Evolutionary conservation across 176 grass and related monocot species (phyloP).

Genomic region (Alloteropsis semialata): DNA sequence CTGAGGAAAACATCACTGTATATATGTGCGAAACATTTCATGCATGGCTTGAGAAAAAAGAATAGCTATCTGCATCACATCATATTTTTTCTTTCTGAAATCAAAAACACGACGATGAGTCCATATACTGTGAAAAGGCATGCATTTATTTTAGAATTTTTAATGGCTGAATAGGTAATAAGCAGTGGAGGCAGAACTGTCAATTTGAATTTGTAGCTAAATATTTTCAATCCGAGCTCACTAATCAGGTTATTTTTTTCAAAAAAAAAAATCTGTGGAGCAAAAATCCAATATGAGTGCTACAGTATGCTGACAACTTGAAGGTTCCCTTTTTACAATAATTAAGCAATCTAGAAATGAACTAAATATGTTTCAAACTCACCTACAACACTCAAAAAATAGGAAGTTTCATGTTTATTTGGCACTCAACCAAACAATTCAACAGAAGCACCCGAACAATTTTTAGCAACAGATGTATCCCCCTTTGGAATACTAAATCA

Average conservation of each 20-base stretch:
- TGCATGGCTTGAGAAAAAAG: neutral
- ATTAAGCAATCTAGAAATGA: neutral
- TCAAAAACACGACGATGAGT: neutral
- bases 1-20: neutral
- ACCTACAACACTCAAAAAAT: neutral
- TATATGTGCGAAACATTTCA: neutral
- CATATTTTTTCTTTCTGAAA: neutral
- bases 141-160: neutral
- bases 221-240: neutral
- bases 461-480: neutral
- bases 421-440: neutral
- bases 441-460: neutral
- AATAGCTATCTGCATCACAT: neutral
- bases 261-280: neutral
- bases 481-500: neutral
- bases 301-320: neutral
- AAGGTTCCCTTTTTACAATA: neutral
- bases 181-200: neutral
- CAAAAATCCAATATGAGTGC: neutral
- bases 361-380: neutral
- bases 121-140: neutral
- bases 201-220: neutral
- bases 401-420: neutral
- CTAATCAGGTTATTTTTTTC: neutral
- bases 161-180: neutral